Evolutionary conservation across 495 filamentous ascomycete genomes (phyloP).

Genomic region (Venustampulla echinocandica): DNA sequence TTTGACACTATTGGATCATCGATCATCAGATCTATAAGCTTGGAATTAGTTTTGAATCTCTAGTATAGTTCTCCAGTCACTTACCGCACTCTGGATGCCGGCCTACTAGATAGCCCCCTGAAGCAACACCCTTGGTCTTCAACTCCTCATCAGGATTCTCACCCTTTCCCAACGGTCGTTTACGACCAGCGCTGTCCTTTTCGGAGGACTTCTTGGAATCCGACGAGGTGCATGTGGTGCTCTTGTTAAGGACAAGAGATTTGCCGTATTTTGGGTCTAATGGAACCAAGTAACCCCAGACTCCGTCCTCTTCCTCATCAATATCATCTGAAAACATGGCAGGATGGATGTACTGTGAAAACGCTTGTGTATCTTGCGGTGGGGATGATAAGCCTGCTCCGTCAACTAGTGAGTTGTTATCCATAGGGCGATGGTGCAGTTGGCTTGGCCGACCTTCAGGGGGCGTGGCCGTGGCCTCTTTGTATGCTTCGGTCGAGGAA

Average conservation of each 20-base stretch:
- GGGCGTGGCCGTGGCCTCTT: conserved; percentile 66
- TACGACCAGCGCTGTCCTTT: too few species aligned
- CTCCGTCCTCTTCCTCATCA: conserved; percentile 72
- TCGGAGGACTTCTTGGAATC: conserved; percentile 23
- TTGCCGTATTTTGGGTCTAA: conserved; percentile 59
- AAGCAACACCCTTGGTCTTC: conserved; percentile 41
- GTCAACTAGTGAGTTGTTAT: conserved; percentile 12
- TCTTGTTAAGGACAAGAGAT: conserved; percentile 61
- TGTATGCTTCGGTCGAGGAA: conserved; percentile 45
- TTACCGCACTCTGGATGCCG: conserved; percentile 91
- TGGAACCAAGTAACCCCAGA: conserved; percentile 93
- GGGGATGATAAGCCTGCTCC: conserved; percentile 40
- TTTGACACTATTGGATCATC: conserved; percentile 86
- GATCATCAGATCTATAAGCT: conserved; percentile 60
- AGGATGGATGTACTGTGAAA: conserved; percentile 72
- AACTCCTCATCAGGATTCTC: conserved; percentile 51
- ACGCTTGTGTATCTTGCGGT: conserved; percentile 52
- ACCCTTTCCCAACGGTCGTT: conserved; percentile 37
- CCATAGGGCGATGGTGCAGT: conserved; percentile 40
- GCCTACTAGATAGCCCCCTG: conserved; percentile 86
- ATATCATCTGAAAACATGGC: conserved; percentile 71
- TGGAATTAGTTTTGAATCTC: conserved; percentile 17
- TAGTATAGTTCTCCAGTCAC: conserved; percentile 22
- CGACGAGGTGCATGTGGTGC: conserved; percentile 44
- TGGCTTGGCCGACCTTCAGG: conserved; percentile 54